Evolutionary conservation across 2,329 filamentous ascomycete genomes (phyloP).

Genomic region (Pseudocercospora eumusae): DNA sequence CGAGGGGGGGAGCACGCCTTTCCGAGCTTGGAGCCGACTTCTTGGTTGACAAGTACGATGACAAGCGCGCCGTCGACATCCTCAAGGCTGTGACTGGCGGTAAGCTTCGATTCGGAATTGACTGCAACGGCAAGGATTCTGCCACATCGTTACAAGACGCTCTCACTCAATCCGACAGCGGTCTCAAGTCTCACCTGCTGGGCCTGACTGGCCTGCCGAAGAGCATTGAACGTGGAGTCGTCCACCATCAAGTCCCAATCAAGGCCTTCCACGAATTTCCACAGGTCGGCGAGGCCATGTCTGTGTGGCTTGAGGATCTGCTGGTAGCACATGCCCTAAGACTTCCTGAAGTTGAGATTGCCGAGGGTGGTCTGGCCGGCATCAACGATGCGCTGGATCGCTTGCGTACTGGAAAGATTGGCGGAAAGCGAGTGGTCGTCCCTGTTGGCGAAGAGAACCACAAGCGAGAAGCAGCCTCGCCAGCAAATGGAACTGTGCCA

Average conservation of each 20-base stretch:
- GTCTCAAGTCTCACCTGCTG: slow-evolving; percentile 58
- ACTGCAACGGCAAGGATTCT: slow-evolving; percentile 67
- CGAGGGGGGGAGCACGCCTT: slow-evolving; percentile 64
- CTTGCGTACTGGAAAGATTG: slow-evolving; percentile 65
- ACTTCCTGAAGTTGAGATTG: slow-evolving; percentile 66
- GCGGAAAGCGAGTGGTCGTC: slow-evolving; percentile 70
- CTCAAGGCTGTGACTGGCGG: slow-evolving; percentile 61
- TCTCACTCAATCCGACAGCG: slow-evolving; percentile 42
- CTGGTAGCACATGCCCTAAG: slow-evolving; percentile 56
- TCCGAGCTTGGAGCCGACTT: slow-evolving; percentile 60
- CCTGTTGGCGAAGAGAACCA: slow-evolving; percentile 32
- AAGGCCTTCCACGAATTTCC: slow-evolving; percentile 73
- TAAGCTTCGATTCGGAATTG: slow-evolving; percentile 66
- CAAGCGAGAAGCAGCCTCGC: slow-evolving; percentile 21
- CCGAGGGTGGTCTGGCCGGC: slow-evolving; percentile 63
- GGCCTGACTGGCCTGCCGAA: slow-evolving; percentile 70
- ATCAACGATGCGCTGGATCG: slow-evolving; percentile 69
- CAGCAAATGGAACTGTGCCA: slow-evolving; percentile 21
- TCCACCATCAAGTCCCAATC: slow-evolving; percentile 69
- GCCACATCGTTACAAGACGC: slow-evolving; percentile 60
- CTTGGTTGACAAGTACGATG: slow-evolving; percentile 68
- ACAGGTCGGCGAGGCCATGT: slow-evolving; percentile 62
- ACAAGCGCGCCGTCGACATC: slow-evolving; percentile 64
- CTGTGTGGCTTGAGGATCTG: slow-evolving; percentile 68
- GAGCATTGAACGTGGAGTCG: slow-evolving; percentile 48